phyloP scores from a whole-genome alignment of 177 flowering plant genomes.

The Tripterygium wilfordii region DNA sequence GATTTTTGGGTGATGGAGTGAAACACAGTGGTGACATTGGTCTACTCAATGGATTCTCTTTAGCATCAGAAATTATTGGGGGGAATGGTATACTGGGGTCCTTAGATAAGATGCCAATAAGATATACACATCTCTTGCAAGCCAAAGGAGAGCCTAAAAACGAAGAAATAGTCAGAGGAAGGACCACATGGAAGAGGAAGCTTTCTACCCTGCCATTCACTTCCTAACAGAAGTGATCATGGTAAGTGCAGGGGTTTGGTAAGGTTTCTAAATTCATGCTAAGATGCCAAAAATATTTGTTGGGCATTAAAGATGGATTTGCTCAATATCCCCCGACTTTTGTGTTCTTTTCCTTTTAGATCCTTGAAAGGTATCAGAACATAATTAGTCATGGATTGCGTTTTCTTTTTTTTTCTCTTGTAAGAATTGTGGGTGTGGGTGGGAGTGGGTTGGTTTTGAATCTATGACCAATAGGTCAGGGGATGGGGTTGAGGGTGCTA shows the following conservation, averaged over 20 bases:
- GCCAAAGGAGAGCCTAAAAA: slow-evolving; percentile 30
- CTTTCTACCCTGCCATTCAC: slow-evolving; percentile 17
- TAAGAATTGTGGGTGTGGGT: too few species aligned
- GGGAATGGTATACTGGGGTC: slow-evolving; percentile 27
- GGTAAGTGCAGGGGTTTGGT: not conserved
- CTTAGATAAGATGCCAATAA: slow-evolving; percentile 22
- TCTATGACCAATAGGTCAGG: too few species aligned
- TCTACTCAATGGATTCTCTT: slow-evolving; percentile 24
- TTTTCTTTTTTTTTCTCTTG: too few species aligned
- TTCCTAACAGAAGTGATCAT: not conserved
- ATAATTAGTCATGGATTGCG: too few species aligned
- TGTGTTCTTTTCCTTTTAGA: too few species aligned
- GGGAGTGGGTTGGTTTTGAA: too few species aligned
- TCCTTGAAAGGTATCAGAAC: too few species aligned
- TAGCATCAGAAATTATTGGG: slow-evolving; percentile 30
- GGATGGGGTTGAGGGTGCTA: too few species aligned
- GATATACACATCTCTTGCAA: slow-evolving; percentile 62
- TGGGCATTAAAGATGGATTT: too few species aligned
- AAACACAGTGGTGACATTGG: slow-evolving; percentile 8
- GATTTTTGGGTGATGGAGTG: slow-evolving; percentile 12
- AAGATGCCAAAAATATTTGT: too few species aligned
- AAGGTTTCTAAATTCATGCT: too few species aligned
- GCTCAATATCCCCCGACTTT: too few species aligned
- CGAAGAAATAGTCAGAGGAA: slow-evolving; percentile 71
- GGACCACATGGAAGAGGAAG: slow-evolving; percentile 58